These are phyloP conservation scores for Nitzschia putrida DNA, from an alignment of 108 stramenopile genomes.

Conservation along the genomic window DNA sequence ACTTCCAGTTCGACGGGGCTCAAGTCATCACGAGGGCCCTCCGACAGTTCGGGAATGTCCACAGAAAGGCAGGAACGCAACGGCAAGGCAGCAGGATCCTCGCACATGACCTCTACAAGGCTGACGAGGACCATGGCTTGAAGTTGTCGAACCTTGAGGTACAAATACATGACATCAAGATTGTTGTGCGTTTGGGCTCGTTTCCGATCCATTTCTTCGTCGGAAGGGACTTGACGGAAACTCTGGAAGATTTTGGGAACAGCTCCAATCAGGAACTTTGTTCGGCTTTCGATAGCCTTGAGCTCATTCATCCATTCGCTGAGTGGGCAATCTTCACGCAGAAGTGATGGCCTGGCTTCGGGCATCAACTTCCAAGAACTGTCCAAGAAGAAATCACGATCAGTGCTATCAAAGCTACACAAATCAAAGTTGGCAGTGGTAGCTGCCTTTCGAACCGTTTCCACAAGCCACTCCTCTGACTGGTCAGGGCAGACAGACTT, in stretches of 20 bases:
- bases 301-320: slow-evolving; percentile 34
- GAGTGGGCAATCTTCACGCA: slow-evolving; percentile 41
- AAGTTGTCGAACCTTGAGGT: slow-evolving; percentile 37
- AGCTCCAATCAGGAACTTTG: slow-evolving; percentile 23
- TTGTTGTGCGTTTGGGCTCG: slow-evolving; percentile 25
- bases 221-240: slow-evolving; percentile 30
- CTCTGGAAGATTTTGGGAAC: slow-evolving; percentile 42
- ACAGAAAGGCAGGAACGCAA: slow-evolving; percentile 26
- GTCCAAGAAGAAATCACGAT: slow-evolving; percentile 56
- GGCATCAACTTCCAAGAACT: slow-evolving; percentile 66
- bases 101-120: slow-evolving; percentile 24
- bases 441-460: slow-evolving; percentile 50
- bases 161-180: slow-evolving; percentile 21
- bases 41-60: slow-evolving; percentile 14
- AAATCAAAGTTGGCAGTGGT: slow-evolving; percentile 53
- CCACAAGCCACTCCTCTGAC: slow-evolving; percentile 37
- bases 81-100: slow-evolving; percentile 29
- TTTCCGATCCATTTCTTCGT: slow-evolving; percentile 32
- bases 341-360: slow-evolving; percentile 47
- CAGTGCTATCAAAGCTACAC: slow-evolving; percentile 50
- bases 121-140: slow-evolving; percentile 36
- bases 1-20: slow-evolving; percentile 14
- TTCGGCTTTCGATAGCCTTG: slow-evolving; percentile 27
- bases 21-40: not conserved
- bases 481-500: slow-evolving; percentile 24